phyloP scores from a whole-genome alignment of 805 yeast species.

The Candida multigemmis region DNA sequence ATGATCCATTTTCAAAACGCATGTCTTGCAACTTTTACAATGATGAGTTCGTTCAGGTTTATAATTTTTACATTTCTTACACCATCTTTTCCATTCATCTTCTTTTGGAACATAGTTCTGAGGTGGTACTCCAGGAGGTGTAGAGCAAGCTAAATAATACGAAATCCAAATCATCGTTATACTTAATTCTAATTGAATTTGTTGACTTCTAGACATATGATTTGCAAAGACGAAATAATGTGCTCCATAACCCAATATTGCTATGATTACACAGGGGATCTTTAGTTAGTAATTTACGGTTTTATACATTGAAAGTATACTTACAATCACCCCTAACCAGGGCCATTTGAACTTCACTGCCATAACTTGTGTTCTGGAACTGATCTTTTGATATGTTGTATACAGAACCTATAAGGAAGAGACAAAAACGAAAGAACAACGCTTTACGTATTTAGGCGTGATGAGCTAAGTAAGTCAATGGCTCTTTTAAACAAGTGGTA shows the following conservation, averaged over 20 bases:
- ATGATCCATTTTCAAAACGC: conserved; percentile 89
- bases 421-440: too few relatives aligned
- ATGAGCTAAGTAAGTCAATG: too few relatives aligned
- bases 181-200: conserved; percentile 37
- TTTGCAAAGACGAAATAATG: conserved; percentile 47
- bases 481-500: too few relatives aligned
- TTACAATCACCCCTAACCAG: conserved; percentile 36
- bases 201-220: conserved; percentile 28
- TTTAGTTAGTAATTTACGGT: conserved; percentile 11
- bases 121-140: conserved; percentile 65
- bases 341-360: conserved; percentile 37
- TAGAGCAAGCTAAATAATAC: conserved; percentile 58
- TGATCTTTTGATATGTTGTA: too few relatives aligned
- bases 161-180: conserved; percentile 63
- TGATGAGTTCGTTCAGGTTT: conserved; percentile 86
- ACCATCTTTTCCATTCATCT: conserved; percentile 58
- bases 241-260: conserved; percentile 52
- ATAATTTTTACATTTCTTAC: conserved; percentile 59
- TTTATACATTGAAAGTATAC: conserved; percentile 5
- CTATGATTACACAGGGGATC: conserved; percentile 60
- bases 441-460: too few relatives aligned
- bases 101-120: conserved; percentile 29
- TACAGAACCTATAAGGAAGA: too few relatives aligned
- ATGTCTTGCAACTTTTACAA: conserved; percentile 65
- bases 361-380: conserved; percentile 14